Conservation (phyloP, 2,329 filamentous ascomycete genomes). For the Ophiostoma australiae region DNA sequence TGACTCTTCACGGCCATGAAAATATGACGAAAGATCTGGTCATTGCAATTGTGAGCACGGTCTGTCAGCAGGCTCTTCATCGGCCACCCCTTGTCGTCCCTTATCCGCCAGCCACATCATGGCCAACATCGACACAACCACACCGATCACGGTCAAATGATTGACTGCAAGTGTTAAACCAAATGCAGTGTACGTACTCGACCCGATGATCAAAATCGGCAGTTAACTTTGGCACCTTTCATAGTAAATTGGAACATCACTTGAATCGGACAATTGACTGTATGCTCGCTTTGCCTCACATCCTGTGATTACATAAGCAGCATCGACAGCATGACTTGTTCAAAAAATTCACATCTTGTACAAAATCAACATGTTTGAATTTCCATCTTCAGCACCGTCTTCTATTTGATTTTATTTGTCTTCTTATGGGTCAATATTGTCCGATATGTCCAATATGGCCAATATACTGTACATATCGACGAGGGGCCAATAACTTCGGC, state of each 20-base stretch:
- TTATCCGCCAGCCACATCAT: background rate
- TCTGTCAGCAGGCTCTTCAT: background rate
- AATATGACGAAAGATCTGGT: background rate
- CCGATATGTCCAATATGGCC: no score
- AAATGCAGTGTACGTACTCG: background rate
- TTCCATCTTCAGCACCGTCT: background rate
- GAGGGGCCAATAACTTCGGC: background rate
- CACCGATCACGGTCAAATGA: background rate
- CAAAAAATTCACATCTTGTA: background rate
- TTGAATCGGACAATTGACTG: background rate
- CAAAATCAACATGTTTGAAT: background rate
- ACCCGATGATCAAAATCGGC: no score
- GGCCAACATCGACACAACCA: background rate
- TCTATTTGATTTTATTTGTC: background rate
- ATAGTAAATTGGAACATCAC: background rate
- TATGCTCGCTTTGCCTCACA: no score
- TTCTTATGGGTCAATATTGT: background rate
- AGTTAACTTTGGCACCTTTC: no score
- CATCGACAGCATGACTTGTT: background rate
- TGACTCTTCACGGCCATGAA: background rate
- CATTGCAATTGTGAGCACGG: background rate
- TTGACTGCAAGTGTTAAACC: background rate
- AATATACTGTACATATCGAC: no score
- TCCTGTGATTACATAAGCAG: background rate
- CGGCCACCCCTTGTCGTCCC: background rate